Evolutionary conservation across 306 rosid species (phyloP).

Genomic region (Vachellia pachyceras): DNA sequence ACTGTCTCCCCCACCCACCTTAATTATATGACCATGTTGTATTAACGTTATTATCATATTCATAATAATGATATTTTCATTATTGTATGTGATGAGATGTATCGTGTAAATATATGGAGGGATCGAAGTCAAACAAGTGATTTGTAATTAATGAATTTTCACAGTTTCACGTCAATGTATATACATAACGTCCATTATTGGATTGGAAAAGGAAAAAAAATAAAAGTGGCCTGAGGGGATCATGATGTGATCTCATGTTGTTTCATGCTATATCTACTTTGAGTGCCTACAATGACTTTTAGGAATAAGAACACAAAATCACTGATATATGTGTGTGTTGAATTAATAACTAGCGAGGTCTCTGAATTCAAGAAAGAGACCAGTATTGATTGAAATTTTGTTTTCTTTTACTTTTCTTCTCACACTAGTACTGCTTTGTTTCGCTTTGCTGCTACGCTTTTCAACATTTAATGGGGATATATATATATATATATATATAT

Average conservation of each 20-base stretch:
- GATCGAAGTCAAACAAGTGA: not conserved
- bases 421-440: not conserved
- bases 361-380: slow-evolving; percentile 16
- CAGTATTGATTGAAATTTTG: slow-evolving; percentile 2
- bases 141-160: not conserved
- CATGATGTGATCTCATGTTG: slow-evolving; percentile 1
- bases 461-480: slow-evolving; percentile 6
- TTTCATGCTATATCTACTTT: not conserved
- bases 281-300: not conserved
- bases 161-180: not conserved
- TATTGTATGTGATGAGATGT: not conserved
- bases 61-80: not conserved
- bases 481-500: no score
- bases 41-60: not conserved
- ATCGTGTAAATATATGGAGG: not conserved
- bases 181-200: not conserved
- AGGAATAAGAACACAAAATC: not conserved
- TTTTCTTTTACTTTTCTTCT: slow-evolving; percentile 36
- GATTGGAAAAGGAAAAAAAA: not conserved
- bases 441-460: slow-evolving; percentile 30
- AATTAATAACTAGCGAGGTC: slow-evolving; percentile 6
- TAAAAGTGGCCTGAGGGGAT: not conserved
- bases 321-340: not conserved
- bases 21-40: no score
- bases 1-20: not conserved